These are phyloP conservation scores for Dothistroma pini DNA, from an alignment of 2,329 filamentous ascomycete species.

Conservation along the genomic window DNA sequence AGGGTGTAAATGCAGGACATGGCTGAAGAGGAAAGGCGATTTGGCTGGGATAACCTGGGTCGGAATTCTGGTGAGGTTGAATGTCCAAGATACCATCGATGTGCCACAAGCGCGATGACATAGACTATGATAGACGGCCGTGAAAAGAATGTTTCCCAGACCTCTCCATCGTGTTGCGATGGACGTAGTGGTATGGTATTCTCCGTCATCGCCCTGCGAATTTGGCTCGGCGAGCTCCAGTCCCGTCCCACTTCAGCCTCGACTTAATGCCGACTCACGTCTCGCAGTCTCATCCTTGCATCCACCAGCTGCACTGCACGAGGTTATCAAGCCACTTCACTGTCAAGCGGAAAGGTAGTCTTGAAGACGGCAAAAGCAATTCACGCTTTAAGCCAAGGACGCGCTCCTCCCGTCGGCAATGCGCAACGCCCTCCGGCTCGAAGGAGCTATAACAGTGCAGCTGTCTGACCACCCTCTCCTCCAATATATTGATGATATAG, in stretches of 20 bases:
- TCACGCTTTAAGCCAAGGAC: not conserved
- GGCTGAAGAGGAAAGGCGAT: not conserved
- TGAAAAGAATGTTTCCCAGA: not conserved
- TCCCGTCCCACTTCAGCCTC: not conserved
- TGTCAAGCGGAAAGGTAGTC: not conserved
- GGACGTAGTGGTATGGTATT: not conserved
- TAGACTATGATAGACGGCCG: constrained; percentile 1
- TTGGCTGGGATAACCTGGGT: not conserved
- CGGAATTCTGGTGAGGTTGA: constrained; percentile 6
- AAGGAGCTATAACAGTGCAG: not conserved
- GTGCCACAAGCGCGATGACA: not conserved
- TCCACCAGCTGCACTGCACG: too few relatives aligned
- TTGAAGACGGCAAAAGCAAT: not conserved
- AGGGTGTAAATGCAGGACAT: not conserved
- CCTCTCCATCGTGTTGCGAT: too few relatives aligned
- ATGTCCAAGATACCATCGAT: not conserved
- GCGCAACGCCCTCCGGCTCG: not conserved
- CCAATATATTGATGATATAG: not conserved
- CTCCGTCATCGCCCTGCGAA: too few relatives aligned
- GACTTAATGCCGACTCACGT: not conserved
- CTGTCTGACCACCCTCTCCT: too few relatives aligned
- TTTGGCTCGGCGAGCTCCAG: not conserved
- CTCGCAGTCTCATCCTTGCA: too few relatives aligned
- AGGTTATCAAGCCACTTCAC: not conserved
- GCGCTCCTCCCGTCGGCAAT: not conserved